Base-by-base conservation (phyloP, 2,329 filamentous ascomycete genomes). In the Fusarium odoratissimum region DNA sequence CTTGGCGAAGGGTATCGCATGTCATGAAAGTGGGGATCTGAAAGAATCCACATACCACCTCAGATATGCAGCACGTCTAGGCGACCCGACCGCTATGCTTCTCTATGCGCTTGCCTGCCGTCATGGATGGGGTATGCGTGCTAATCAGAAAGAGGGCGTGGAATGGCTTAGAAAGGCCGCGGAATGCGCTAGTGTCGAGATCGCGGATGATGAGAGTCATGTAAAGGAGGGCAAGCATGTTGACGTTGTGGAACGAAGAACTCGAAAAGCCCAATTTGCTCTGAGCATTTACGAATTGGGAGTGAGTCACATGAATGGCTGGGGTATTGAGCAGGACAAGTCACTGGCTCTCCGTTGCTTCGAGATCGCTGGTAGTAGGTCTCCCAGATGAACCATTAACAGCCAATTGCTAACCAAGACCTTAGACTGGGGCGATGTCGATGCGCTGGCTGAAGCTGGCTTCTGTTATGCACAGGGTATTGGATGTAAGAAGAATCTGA, bases 41-140 rank as follows among this genome's bases (percentile, higher is more conserved):
- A 95, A 95, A 71, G 95, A 98, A 82, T 98, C 95, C 0, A 98
- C 96, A 1, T 99, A 98, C 79, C 96, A 99, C 80, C 88, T 99
- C 48, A 92, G 96, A 38, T 89, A 97, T 67, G 96, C 96, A 8
- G 95, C 96, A 2, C 91, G 91, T 76, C 91, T 93, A 63, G 93
- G 94, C 51, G 90, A 97, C 64, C 93, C 96, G 1, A 97, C 95
- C 0, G 96, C 92, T 28, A 99, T 99, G 96, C 89, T 99, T 17
- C 87, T 98, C 37, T 99, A 98, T 81, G 96, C 95, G 9, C 87
- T 99, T 40, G 96, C 96, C 16, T 98, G 95, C 79, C 90, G 96
- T 55, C 96, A 99, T 79, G 96, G 96, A 54, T 99, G 96, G 96
- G 96, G 96, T 23, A 98, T 98, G 94, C 91, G 95, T 14, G 90